Evolutionary conservation across 345 rosid species (phyloP), one percentile per base, ranked within the genome.

Genomic region (Gossypium raimondii): DNA sequence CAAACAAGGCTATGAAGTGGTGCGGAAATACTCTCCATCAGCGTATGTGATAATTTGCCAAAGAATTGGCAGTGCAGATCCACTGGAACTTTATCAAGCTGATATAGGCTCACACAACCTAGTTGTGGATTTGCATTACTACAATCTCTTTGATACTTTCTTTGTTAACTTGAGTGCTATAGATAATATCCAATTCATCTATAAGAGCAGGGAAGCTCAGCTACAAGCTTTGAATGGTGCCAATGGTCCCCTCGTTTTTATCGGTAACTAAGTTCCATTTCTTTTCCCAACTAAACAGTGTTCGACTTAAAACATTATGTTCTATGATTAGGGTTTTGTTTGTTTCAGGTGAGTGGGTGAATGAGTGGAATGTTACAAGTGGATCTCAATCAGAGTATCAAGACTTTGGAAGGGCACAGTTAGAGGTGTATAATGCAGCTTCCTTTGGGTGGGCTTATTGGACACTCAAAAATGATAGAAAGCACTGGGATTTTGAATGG

Each of bases 401-500:
- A 76, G 81, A 85, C 70, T 90, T 86, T 11, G 96, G 93, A 50
- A 84, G 73, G 67, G 87, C 90, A 0, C 96, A 90, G 65, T 74
- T 86, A 27, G 96, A 86, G 65, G 88, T 87, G 22, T 88, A 87
- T 78, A 60, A 82, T 47, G 80, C 80, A 24, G 96, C 96, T 77
- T 90, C 96, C 13, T 90, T 90, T 50, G 96, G 96, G 73, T 90
- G 93, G 96, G 73, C 93, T 29, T 90, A 86, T 57, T 89, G 96
- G 96, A 90, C 91, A 2, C 76, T 88, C 62, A 88, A 90, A 77
- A 89, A 90, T 62, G 88, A 89, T 62, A 83, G 87, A 64, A 76
- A 85, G 55, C 96, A 90, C 84, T 89, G 93, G 96, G 96, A 90
- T 83, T 90, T 88, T 56, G 91, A 87, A 62, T 90, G 96, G 96